Conservation (phyloP, 306 rosid genomes). For the Dryas octopetala region DNA sequence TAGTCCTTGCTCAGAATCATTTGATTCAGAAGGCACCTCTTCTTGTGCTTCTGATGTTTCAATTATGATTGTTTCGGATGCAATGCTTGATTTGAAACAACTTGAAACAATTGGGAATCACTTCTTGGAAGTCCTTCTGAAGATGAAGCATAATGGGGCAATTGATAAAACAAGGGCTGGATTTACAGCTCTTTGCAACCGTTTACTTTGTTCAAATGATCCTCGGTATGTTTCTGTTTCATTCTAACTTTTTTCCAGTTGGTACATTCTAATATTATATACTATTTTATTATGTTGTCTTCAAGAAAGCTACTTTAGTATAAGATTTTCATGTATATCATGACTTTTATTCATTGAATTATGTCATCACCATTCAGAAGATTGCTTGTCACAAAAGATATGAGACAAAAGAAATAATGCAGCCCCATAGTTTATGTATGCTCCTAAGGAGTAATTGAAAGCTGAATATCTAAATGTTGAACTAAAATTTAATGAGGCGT, state of each 20-base stretch:
- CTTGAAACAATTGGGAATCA: slow-evolving; percentile 88
- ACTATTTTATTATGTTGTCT: not conserved
- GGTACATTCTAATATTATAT: slow-evolving; percentile 6
- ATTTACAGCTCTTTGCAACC: slow-evolving; percentile 95
- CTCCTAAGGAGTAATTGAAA: not conserved
- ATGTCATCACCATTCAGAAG: slow-evolving; percentile 4
- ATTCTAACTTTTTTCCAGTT: not conserved
- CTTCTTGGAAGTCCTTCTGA: slow-evolving; percentile 94
- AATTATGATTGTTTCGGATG: slow-evolving; percentile 32
- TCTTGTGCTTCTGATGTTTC: slow-evolving; percentile 34
- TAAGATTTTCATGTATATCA: not conserved
- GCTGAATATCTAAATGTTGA: too few relatives aligned
- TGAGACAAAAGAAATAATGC: not conserved
- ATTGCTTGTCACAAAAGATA: slow-evolving; percentile 1
- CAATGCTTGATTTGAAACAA: slow-evolving; percentile 79
- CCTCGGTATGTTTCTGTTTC: slow-evolving; percentile 45
- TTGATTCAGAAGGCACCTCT: slow-evolving; percentile 37
- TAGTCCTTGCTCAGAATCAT: slow-evolving; percentile 42
- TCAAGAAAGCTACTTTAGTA: not conserved
- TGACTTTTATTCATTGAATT: not conserved
- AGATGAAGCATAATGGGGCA: slow-evolving; percentile 99
- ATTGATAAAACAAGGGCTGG: slow-evolving; percentile 99
- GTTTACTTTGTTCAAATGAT: slow-evolving; percentile 90
- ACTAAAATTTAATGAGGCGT: too few relatives aligned
- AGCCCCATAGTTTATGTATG: not conserved